Base-by-base conservation (phyloP, 257 asterid genomes). In the Anisodus tanguticus region DNA sequence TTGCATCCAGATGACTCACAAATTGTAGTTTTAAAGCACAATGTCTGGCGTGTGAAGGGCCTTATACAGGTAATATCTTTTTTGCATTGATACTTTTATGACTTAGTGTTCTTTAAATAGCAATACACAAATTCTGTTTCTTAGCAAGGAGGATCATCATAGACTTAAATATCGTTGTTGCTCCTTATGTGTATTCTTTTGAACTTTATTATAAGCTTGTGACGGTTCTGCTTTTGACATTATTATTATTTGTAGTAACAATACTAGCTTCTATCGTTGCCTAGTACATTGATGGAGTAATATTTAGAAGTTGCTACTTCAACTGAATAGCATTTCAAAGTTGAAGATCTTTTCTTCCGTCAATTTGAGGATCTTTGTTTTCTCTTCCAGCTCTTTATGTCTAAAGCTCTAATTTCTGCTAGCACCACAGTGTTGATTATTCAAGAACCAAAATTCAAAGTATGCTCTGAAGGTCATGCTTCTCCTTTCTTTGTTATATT, bases 31-130 rank as follows among this genome's bases (percentile, higher is more conserved):
- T 47, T 92, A 81, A 92, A 89, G 91, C 96, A 89, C 85, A 91
- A 92, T 9, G 96, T 92, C 11, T 92, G 96, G 96, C 91, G 96
- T 8, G 96, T 92, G 83, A 92, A 92, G 90, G 96, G 96, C 58
- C 84, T 92, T 37, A 92, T 92, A 79, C 96, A 92, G 91, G 96
- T 92, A 76, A 51, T 37, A 55, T 76, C 22, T 22, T 13, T 45
- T 49, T 51, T 76, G 45, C 22, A 10, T 47, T 49, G 0, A 26
- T 74, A 31, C 80, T 49, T 76, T 49, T 76, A 53, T 76, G 45
- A 51, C 22, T 4, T 41, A 7, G 12, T 22, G 39, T 51, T 12
- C 45, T 22, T 51, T 72, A 49, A 72, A 49, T 9, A 19, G 43
- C 60, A 74, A 49, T 47, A 39, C 31, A 74, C 60, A 74, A 47